Base-by-base conservation (phyloP, 257 asterid species). In the Solanum corneliomulleri region DNA sequence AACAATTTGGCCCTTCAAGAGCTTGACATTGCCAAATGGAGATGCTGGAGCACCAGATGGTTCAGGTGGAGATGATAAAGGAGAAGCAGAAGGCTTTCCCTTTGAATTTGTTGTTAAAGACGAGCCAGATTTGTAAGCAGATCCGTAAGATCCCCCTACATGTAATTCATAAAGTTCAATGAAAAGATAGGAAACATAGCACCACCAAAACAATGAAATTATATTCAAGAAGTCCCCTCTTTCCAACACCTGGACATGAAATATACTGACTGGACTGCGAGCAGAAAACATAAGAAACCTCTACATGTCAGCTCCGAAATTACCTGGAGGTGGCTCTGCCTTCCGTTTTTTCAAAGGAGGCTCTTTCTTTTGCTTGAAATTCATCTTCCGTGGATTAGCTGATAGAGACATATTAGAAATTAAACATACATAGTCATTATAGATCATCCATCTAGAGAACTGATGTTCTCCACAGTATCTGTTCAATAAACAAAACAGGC, bases 291-390 rank as follows among this genome's bases (percentile, higher is more conserved):
- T 85, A 86, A 89, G 87, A 86, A 83, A 58, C 76, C 58, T 27
- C 86, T 81, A 84, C 83, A 90, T 21, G 47, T 45, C 69, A 87
- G 49, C 84, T 87, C 88, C 42, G 86, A 87, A 89, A 88, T 89
- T 90, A 97, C 99, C 99, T 91, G 94, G 74, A 89, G 95, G 88
- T 74, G 93, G 92, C 76, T 96, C 98, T 70, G 91, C 85, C 91
- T 93, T 96, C 42, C 91, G 91, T 94, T 95, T 96, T 90, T 93
- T 95, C 90, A 85, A 91, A 88, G 98, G 99, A 86, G 98, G 95
- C 87, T 94, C 98, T 89, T 92, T 93, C 90, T 93, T 92, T 86
- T 91, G 89, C 91, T 94, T 95, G 89, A 90, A 91, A 86, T 37
- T 56, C 86, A 20, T 91, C 88, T 89, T 93, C 96, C 97, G 88